These are phyloP conservation scores for Fusarium ramigenum DNA, from an alignment of 2,329 filamentous ascomycete genomes.

Conservation along the genomic window DNA sequence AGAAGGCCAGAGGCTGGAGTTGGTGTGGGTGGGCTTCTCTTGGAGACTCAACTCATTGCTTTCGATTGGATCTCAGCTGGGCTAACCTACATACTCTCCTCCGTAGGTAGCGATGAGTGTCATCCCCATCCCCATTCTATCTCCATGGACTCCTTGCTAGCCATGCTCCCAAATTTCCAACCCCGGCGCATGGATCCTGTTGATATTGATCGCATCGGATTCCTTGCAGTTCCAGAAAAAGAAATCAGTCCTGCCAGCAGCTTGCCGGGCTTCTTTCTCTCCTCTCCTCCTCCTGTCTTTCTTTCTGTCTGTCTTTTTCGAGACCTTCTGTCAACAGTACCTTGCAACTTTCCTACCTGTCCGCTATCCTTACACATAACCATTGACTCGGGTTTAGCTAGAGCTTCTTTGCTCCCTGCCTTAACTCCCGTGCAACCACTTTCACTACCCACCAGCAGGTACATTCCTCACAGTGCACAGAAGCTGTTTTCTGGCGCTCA, in stretches of 20 bases:
- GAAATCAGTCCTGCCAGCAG: slow-evolving; percentile 8
- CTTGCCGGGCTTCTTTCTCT: not conserved
- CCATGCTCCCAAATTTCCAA: slow-evolving; percentile 32
- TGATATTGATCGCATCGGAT: slow-evolving; percentile 29
- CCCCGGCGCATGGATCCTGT: slow-evolving; percentile 22
- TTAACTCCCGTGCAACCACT: not conserved
- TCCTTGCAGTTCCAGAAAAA: slow-evolving; percentile 27
- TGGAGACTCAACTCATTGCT: slow-evolving; percentile 14
- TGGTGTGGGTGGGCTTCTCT: slow-evolving; percentile 28
- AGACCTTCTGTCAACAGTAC: not conserved
- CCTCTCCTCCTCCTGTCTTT: not conserved
- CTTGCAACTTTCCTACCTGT: slow-evolving; percentile 1
- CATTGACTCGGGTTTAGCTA: slow-evolving; percentile 10
- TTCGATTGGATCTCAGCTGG: slow-evolving; percentile 23
- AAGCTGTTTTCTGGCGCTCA: slow-evolving; percentile 19
- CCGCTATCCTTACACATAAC: not conserved
- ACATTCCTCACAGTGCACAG: slow-evolving; percentile 31
- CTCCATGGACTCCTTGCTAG: slow-evolving; percentile 29
- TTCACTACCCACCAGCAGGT: not conserved
- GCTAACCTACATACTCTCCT: not conserved
- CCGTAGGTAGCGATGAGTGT: slow-evolving; percentile 7
- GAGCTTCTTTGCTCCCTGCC: slow-evolving; percentile 8
- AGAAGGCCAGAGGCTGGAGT: slow-evolving; percentile 13
- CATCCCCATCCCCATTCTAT: slow-evolving; percentile 32
- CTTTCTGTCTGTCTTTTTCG: not conserved